phyloP scores from a whole-genome alignment of 139 green algal species.

The Deuterostichococcus epilithicus region DNA sequence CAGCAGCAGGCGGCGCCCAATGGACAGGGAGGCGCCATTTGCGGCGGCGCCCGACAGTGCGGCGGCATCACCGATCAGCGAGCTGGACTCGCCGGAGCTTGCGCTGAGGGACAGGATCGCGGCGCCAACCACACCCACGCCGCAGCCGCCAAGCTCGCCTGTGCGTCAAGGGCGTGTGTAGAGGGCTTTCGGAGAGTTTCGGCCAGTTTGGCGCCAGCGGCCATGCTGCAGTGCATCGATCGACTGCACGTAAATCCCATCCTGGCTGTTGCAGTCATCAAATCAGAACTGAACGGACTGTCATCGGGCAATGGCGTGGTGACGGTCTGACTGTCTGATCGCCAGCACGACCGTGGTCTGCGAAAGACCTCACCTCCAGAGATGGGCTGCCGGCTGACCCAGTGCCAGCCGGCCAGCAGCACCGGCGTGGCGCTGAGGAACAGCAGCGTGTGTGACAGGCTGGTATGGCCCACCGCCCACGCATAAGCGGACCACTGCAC shows the following conservation, averaged over 20 bases:
- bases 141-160: conserved; percentile 46
- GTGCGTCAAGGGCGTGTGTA: no score
- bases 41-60: neutral
- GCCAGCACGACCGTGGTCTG: no score
- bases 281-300: no score
- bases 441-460: conserved; percentile 74
- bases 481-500: conserved; percentile 76
- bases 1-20: conserved; percentile 38
- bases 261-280: no score
- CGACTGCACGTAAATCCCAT: no score
- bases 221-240: no score
- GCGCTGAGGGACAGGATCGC: conserved; percentile 40
- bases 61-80: neutral
- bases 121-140: conserved; percentile 36
- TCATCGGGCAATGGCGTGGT: no score
- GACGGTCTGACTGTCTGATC: no score
- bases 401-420: conserved; percentile 48
- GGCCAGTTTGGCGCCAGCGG: no score
- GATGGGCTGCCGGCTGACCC: conserved; percentile 53
- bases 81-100: neutral
- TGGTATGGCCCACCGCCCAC: conserved; percentile 57
- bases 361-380: conserved; percentile 26
- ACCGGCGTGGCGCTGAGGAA: conserved; percentile 68
- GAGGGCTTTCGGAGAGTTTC: no score
- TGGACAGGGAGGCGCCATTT: conserved; percentile 36